Evolutionary conservation across 441 rosid species (phyloP), one percentile per base, ranked within the genome.

Genomic region (Breynia disticha): DNA sequence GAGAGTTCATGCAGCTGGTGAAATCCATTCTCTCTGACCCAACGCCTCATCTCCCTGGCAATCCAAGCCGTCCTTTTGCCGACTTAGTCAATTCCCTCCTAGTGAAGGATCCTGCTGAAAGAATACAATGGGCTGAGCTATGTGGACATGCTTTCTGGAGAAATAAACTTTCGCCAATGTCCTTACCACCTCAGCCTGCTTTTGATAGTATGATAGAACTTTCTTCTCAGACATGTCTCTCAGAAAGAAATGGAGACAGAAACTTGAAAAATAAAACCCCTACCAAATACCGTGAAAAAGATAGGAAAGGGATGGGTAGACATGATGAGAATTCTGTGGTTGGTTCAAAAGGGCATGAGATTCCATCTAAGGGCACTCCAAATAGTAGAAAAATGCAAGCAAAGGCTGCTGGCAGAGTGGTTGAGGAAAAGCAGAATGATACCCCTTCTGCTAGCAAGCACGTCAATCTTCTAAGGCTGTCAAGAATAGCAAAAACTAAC

Each of bases 101-200:
- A 57, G 71, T 86, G 55, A 93, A 93, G 78, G 95, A 93, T 76
- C 99, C 99, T 55, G 82, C 79, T 57, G 93, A 86, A 64, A 75
- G 99, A 75, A 83, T 93, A 67, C 82, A 89, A 53, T 93, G 96
- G 97, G 59, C 71, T 50, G 99, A 86, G 64, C 85, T 89, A 59
- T 82, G 85, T 59, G 81, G 70, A 50, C 98, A 89, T 83, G 81
- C 90, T 49, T 93, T 93, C 60, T 93, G 98, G 98, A 80, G 67
- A 68, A 70, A 76, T 48, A 81, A 83, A 71, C 60, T 84, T 42
- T 67, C 67, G 46, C 46, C 56, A 13, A 67, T 81, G 47, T 66
- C 86, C 60, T 73, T 93, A 68, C 99, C 96, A 59, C 66, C 85
- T 68, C 90, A 93, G 71, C 93, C 93, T 60, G 84, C 93, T 61